Percentiles rank a stretch among this genome's conserved stretches.
phyloP scores from a whole-genome alignment of 352 stramenopile species.

The Blastocystis sp. region DNA sequence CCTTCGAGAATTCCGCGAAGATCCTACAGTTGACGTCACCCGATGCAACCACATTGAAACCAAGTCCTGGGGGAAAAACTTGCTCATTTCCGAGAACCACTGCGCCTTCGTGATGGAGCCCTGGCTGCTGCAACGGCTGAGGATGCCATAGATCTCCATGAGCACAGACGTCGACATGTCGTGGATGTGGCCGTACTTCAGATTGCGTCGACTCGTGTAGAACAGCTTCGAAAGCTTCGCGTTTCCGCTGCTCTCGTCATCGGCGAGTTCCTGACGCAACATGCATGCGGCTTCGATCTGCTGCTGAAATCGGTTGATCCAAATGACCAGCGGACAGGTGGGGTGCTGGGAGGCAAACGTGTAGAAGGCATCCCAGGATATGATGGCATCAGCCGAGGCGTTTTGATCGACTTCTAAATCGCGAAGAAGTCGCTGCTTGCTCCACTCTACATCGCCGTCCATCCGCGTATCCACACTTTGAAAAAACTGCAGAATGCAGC shows the following conservation, averaged over 20 bases:
- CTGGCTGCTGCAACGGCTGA: neutral
- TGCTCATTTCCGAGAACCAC: slow-evolving; percentile 47
- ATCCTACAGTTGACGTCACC: neutral
- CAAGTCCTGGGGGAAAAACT: slow-evolving; percentile 46
- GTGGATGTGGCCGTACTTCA: slow-evolving; percentile 39
- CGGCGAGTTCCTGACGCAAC: neutral
- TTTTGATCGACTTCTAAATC: neutral
- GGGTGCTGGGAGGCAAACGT: neutral
- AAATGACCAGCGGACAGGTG: slow-evolving; percentile 37
- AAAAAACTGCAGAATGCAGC: slow-evolving; percentile 31
- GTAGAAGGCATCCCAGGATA: slow-evolving; percentile 29
- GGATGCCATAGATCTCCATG: slow-evolving; percentile 49
- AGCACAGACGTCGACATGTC: slow-evolving; percentile 34
- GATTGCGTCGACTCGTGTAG: slow-evolving; percentile 11
- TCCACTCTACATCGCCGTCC: neutral
- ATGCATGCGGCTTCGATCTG: slow-evolving; percentile 14
- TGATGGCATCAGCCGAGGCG: neutral
- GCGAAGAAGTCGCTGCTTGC: neutral
- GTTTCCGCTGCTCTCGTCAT: slow-evolving; percentile 25
- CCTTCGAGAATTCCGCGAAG: slow-evolving; percentile 38
- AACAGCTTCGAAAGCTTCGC: neutral
- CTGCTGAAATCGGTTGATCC: neutral
- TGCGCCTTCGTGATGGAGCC: slow-evolving; percentile 55
- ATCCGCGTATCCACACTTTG: neutral
- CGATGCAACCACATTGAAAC: neutral